These are phyloP conservation scores for Pouteria campechiana DNA, from an alignment of 179 eudicot genomes.

Conservation along the genomic window DNA sequence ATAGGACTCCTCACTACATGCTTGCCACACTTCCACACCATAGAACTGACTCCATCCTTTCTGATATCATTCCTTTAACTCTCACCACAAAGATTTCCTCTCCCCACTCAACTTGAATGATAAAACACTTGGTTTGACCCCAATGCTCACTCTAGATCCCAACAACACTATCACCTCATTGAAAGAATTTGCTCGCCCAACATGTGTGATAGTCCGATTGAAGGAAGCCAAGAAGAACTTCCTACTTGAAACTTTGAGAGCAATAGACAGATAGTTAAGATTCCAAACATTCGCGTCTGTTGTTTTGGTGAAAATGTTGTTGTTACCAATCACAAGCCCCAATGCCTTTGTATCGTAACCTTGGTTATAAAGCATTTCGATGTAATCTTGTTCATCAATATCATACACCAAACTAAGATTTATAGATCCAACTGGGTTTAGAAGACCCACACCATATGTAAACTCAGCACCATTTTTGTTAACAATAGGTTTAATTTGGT, in stretches of 20 bases:
- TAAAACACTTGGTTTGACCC: constrained; percentile 19
- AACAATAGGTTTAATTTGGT: constrained; percentile 3
- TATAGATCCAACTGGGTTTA: constrained; percentile 20
- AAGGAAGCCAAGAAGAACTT: constrained; percentile 7
- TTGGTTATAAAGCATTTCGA: constrained; percentile 29
- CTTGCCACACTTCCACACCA: constrained; percentile 34
- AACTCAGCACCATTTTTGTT: constrained; percentile 18
- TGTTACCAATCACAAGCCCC: constrained; percentile 22
- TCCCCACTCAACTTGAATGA: constrained; percentile 22
- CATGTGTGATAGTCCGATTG: constrained; percentile 29
- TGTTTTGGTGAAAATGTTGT: constrained; percentile 13
- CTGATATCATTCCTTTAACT: constrained; percentile 5
- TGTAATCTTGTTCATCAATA: constrained; percentile 19
- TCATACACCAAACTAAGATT: constrained; percentile 38
- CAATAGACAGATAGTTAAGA: constrained; percentile 39
- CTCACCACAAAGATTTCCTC: constrained; percentile 20
- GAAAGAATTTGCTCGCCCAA: constrained; percentile 20
- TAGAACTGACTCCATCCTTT: constrained; percentile 14
- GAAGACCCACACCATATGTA: constrained; percentile 38
- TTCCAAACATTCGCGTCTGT: constrained; percentile 20
- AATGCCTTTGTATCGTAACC: constrained; percentile 23
- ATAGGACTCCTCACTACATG: constrained; percentile 36
- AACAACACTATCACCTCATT: constrained; percentile 14
- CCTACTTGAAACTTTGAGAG: constrained; percentile 4
- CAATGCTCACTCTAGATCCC: constrained; percentile 2